Evolutionary conservation across 2,329 filamentous ascomycete genomes (phyloP), one percentile per base, ranked within the genome.

Genomic region (Anthostomella pinea): DNA sequence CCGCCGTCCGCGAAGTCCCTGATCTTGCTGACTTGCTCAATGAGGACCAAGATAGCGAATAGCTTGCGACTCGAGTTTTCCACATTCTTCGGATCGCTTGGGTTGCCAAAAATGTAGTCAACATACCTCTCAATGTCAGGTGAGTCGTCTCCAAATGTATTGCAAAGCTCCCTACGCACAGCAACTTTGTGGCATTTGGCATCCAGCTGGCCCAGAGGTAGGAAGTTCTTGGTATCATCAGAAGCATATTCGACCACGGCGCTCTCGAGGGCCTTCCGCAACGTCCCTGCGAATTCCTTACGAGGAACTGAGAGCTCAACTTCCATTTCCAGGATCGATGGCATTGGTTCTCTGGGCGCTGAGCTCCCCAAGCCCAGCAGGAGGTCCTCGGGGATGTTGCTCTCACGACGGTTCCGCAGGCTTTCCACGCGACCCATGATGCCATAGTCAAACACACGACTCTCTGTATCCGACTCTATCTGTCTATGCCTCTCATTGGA

Each of bases 1-100:
- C 26, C 33, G 3, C 20, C 26, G 9, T 33, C 14, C 4, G 34
- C n/a, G n/a, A 43, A 40, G 20, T 27, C 20, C 10, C 30, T 26
- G 7, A 43, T 43, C 16, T 8, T 25, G 6, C 27, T 2, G 8
- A 37, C 9, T n/a, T 33, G 21, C 10, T 6, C 10, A 7, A 36
- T 43, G 3, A 39, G 18, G 4, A 43, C 32, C 13, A 43, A 30
- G 16, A 16, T 43, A 13, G 40, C 40, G 30, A 43, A 43, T 7
- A 43, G 29, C 25, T 43, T 43, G 8, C 22, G 37, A 15, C 36
- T 33, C 6, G 15, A 25, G 20, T 39, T 30, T 8, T 43, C 29
- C 6, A 18, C 19, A 15, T 17, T 16, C 9, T 8, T 18, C 3
- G 25, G 20, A 14, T 25, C 27, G 13, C 33, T n/a, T 8, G 22